Conservation (phyloP, 2,329 filamentous ascomycete genomes). For the Fusarium sp. region DNA sequence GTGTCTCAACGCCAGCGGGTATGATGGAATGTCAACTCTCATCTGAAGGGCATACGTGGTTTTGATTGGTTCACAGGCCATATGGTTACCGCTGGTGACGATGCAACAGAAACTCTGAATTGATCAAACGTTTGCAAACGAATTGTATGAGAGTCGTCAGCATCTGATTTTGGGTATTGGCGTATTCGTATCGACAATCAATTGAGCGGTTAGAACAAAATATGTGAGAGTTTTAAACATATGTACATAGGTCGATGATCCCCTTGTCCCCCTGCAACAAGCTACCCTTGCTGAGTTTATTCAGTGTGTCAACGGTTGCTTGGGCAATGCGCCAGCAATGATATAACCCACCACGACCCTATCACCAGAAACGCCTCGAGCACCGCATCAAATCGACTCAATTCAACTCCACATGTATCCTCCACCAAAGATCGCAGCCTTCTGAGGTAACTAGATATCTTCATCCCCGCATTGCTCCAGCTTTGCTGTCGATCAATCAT, state of each 20-base stretch:
- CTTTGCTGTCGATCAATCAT: constrained; percentile 20
- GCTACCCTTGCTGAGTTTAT: constrained; percentile 14
- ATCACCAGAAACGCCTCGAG: constrained; percentile 13
- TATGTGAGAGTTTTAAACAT: background rate
- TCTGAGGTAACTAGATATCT: constrained; percentile 24
- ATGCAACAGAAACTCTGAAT: constrained; percentile 16
- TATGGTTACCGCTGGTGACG: constrained; percentile 1
- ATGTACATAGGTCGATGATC: background rate
- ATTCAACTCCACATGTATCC: constrained; percentile 33
- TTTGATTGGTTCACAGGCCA: constrained; percentile 17
- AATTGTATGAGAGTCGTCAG: background rate
- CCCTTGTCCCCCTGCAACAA: constrained; percentile 26
- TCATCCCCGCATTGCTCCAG: constrained; percentile 26
- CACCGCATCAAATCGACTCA: background rate
- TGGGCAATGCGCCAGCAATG: constrained; percentile 37
- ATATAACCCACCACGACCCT: constrained; percentile 17
- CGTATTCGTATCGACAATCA: constrained; percentile 1
- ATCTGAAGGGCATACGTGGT: background rate
- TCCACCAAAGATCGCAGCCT: constrained; percentile 28
- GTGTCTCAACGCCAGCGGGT: background rate
- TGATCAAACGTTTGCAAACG: background rate
- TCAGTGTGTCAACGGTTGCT: constrained; percentile 32
- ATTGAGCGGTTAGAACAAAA: background rate
- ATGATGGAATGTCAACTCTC: constrained; percentile 2
- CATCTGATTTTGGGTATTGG: background rate